These are phyloP conservation scores for Opeltia flavorubescens DNA, from an alignment of 495 filamentous ascomycete genomes.

Conservation along the genomic window DNA sequence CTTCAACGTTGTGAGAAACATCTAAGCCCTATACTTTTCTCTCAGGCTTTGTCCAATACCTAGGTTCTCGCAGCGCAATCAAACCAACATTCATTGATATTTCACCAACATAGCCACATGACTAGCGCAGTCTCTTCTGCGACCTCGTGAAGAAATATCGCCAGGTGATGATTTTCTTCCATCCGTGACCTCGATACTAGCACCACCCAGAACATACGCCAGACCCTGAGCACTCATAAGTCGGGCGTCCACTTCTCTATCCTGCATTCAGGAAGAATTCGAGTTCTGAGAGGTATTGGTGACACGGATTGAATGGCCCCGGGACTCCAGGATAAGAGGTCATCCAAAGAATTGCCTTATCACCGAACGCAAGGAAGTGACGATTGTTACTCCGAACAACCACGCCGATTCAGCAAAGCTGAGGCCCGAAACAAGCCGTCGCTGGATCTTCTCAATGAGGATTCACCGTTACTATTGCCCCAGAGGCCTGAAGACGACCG, in stretches of 20 bases:
- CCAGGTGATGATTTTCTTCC: background rate
- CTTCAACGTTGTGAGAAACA: too few species aligned
- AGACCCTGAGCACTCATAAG: background rate
- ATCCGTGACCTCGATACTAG: background rate
- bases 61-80: too few species aligned
- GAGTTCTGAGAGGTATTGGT: too few species aligned
- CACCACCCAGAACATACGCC: background rate
- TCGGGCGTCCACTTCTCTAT: too few species aligned
- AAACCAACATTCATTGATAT: background rate
- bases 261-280: too few species aligned
- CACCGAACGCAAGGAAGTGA: background rate
- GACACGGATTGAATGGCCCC: background rate
- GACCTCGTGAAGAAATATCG: background rate
- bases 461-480: constrained; percentile 25
- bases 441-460: constrained; percentile 20
- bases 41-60: too few species aligned
- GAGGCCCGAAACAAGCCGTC: constrained; percentile 5
- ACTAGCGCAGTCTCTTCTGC: background rate
- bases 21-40: too few species aligned
- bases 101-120: background rate
- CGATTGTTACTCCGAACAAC: background rate
- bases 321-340: background rate
- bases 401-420: background rate
- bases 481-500: constrained; percentile 13
- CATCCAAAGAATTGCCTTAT: background rate